A percentile compares a stretch with the other conserved stretches of the same genome.
Evolutionary conservation across 1,284 basidiomycete genomes (phyloP).

Genomic region (Anthracocystis panici-leucophaei): DNA sequence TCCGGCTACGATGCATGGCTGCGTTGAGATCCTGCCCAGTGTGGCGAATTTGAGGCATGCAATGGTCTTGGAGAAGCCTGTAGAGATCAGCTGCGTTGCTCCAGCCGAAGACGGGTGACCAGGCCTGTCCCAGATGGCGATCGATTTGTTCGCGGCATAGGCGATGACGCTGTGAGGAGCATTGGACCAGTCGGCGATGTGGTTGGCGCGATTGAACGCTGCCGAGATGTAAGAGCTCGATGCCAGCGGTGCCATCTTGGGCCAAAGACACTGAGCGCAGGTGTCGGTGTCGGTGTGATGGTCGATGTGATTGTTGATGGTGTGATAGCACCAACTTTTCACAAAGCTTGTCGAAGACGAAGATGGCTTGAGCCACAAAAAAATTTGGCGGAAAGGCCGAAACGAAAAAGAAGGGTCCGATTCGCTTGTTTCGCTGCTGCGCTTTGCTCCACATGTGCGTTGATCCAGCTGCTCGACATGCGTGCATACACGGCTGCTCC

Average conservation of each 20-base stretch:
- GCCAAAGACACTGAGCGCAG: background rate
- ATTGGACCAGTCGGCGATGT: conserved; percentile 61
- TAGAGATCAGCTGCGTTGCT: conserved; percentile 40
- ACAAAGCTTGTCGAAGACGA: background rate
- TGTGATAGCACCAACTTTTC: background rate
- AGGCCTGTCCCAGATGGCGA: conserved; percentile 52
- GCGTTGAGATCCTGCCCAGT: background rate
- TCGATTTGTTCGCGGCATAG: conserved; percentile 60
- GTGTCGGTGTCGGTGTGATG: background rate
- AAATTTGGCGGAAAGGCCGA: background rate
- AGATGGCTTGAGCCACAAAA: conserved; percentile 23
- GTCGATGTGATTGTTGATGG: background rate
- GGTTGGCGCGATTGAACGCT: conserved; percentile 60
- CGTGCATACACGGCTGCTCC: background rate
- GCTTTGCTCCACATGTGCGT: conserved; percentile 5
- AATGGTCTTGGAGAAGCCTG: conserved; percentile 47
- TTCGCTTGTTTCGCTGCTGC: background rate
- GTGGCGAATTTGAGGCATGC: conserved; percentile 53
- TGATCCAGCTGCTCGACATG: conserved; percentile 7
- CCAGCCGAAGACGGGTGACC: conserved; percentile 27
- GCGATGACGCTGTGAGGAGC: conserved; percentile 37
- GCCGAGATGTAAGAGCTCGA: conserved; percentile 60
- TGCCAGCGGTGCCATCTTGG: conserved; percentile 31
- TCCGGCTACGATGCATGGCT: conserved; percentile 45
- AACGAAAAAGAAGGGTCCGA: conserved; percentile 27